These are phyloP conservation scores for Pterothamnion heteromorphum DNA, from an alignment of 31 red algal genomes.

Conservation along the genomic window DNA sequence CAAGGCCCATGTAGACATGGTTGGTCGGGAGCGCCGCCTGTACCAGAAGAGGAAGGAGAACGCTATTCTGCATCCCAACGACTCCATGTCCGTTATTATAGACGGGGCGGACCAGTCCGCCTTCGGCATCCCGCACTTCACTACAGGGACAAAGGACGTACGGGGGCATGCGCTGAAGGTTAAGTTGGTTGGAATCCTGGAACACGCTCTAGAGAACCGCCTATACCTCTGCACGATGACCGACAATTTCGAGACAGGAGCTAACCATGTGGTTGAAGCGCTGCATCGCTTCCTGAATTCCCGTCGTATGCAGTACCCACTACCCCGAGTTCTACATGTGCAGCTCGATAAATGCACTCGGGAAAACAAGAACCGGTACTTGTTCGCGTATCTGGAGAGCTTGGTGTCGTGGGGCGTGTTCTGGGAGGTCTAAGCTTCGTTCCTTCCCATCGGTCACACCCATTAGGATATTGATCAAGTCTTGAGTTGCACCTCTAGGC, in stretches of 20 bases:
- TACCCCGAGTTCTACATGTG: too few relatives aligned
- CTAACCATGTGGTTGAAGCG: too few relatives aligned
- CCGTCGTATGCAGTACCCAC: too few relatives aligned
- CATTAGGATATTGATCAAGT: background rate
- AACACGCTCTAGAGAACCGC: background rate
- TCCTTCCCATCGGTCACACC: background rate
- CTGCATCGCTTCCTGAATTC: too few relatives aligned
- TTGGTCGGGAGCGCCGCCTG: background rate
- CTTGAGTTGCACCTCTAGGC: too few relatives aligned
- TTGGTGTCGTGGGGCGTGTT: constrained; percentile 3
- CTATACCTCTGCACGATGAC: background rate
- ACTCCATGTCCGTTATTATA: background rate
- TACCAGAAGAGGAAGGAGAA: background rate
- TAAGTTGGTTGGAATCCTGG: background rate
- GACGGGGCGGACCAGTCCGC: too few relatives aligned
- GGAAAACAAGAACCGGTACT: too few relatives aligned
- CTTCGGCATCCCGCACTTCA: too few relatives aligned
- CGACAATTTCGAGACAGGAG: background rate
- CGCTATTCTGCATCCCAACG: background rate
- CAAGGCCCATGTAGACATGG: background rate
- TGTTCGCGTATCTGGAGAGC: background rate
- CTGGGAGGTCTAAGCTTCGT: background rate
- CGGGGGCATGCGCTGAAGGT: background rate
- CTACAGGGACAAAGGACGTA: background rate
- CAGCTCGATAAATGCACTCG: too few relatives aligned